Evolutionary conservation across 169 alveolate genomes (phyloP), one percentile per base, ranked within the genome.

Genomic region (Eimeria brunetti): DNA sequence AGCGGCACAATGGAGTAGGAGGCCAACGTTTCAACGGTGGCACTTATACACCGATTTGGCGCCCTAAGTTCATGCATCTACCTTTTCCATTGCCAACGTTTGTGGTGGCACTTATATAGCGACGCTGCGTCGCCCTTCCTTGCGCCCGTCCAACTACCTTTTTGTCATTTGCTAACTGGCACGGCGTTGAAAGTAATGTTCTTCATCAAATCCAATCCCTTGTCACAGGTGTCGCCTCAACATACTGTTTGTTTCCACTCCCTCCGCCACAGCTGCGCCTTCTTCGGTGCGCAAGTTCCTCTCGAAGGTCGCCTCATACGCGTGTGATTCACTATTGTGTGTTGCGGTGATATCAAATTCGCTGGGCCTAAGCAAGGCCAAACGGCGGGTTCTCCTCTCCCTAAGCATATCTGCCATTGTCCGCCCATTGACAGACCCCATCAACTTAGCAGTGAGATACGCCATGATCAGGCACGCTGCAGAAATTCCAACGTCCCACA

Each of bases 381-480:
- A 22, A 33, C 56, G 80, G 20, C 22, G 12, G 49, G 3, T n/a
- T 38, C 91, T 56, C 22, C 64, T 60, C 30, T 27, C 80, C 22
- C 62, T 85, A 9, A 85, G 91, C 24, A 58, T 58, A 24, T 51
- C 91, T 38, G 91, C 91, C 33, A 58, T 49, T 24, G 91, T 58
- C 30, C 91, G 91, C 12, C 80, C 91, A 62, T 62, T 85, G 36
- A 56, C 7, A 36, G 56, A 38, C 14, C 91, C 91, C 49, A 62
- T 11, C 49, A 85, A 36, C n/a, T 85, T 85, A 30, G 80, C 60
- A 36, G 69, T 33, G 62, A 85, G 27, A 33, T 22, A 56, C 62
- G 80, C 56, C 27, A 60, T n/a, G n/a, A 85, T 18, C 60, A 85
- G 46, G 14, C 38, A 12, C 30, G 80, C 91, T 22, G 58, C 78